Evolutionary conservation across 2,329 filamentous ascomycete genomes (phyloP).

Genomic region (Colletotrichum sp.): DNA sequence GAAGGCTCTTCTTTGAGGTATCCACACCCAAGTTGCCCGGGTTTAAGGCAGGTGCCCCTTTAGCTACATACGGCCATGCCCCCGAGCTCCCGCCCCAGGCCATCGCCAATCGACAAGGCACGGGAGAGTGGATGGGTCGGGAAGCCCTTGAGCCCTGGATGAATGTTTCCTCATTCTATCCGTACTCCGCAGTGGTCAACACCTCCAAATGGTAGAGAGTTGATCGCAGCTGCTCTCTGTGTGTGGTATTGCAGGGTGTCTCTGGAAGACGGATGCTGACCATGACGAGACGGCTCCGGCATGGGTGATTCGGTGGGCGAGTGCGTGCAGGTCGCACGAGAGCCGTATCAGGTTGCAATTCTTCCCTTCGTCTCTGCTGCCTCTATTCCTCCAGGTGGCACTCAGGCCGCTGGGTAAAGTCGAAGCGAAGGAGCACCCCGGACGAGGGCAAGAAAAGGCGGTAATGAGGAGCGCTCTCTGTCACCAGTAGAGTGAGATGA

Average conservation of each 20-base stretch:
- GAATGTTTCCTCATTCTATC: not conserved
- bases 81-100: not conserved
- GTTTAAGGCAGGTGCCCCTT: not conserved
- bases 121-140: not conserved
- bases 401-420: not conserved
- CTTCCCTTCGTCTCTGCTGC: not conserved
- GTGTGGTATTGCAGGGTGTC: not conserved
- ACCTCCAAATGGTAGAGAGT: not conserved
- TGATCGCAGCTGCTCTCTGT: not conserved
- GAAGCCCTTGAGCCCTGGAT: not conserved
- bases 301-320: not conserved
- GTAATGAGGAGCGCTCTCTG: not conserved
- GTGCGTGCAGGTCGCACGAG: not conserved
- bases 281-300: not conserved
- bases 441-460: not conserved
- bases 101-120: slow-evolving; percentile 4
- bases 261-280: not conserved
- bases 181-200: not conserved
- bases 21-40: not conserved
- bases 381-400: not conserved
- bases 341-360: not conserved
- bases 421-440: not conserved
- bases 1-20: not conserved
- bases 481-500: not conserved
- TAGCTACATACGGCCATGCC: slow-evolving; percentile 6